Evolutionary conservation across 208 protist genomes (phyloP), one percentile per base, ranked within the genome.

Genomic region (Acanthamoeba polyphaga): DNA sequence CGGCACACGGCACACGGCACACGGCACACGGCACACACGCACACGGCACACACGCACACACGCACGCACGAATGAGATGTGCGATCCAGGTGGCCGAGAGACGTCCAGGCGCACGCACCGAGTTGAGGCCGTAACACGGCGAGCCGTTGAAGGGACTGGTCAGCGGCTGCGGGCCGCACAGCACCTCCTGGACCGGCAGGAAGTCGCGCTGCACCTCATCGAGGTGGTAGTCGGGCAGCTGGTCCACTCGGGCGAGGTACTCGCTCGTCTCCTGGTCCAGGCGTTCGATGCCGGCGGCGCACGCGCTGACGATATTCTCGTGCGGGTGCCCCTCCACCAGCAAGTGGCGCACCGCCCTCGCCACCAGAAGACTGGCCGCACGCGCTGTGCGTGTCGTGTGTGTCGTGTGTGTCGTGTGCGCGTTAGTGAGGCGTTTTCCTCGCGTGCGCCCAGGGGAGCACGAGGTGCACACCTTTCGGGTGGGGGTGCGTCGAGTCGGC

Each of bases 151-250:
- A 51, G 29, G 76, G 76, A 22, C 49, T 51, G 19, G 49, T 5
- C 29, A 91, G 17, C 24, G 85, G 85, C 85, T 91, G 85, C 2
- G 85, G 85, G 15, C 85, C 85, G 9, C 85, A 91, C n/a, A 91
- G 58, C 12, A 24, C 49, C 76, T 85, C 76, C n/a, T 85, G 76
- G 3, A 85, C 46, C 6, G 76, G 76, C 7, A 85, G 49, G 29
- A 85, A 85, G 49, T 85, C 29, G 3, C 10, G 34, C 49, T 85
- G 76, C 24, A 29, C 66, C 49, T 85, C 46, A 0, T 6, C 7
- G 76, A 27, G 15, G 34, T 91, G 85, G 32, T 91, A 91, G 58
- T 91, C 85, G 9, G 51, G 58, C 34, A 91, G 58, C 58, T 91
- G 85, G 60, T 91, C 60, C 15, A 91, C 85, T 12, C 5, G 12